Conservation (phyloP, 176 grass and related monocot genomes). For the Saccharum officinarum region DNA sequence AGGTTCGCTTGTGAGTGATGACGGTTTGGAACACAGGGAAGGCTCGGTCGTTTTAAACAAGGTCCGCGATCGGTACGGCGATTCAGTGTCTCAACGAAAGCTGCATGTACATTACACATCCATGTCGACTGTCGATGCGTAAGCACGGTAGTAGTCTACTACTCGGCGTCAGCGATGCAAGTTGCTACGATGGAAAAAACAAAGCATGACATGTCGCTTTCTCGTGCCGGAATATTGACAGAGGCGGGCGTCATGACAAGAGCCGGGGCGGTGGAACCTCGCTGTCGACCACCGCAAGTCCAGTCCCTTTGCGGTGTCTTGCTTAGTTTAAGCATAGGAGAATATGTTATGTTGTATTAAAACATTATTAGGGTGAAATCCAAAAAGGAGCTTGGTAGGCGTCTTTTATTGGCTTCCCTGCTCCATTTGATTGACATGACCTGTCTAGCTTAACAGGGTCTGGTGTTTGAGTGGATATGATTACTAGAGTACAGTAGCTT, state of each 20-base stretch:
- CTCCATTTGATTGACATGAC: too few species aligned
- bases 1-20: too few species aligned
- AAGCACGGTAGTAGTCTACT: too few species aligned
- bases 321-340: background rate
- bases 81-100: background rate
- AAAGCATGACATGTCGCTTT: background rate
- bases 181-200: background rate
- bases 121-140: background rate
- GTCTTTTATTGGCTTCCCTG: too few species aligned
- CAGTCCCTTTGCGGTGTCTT: constrained; percentile 4
- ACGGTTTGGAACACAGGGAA: too few species aligned
- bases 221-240: constrained; percentile 42
- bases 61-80: background rate
- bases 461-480: too few species aligned
- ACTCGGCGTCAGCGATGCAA: too few species aligned
- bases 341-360: background rate
- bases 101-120: background rate
- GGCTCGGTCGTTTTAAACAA: too few species aligned
- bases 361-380: background rate
- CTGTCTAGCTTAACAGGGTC: too few species aligned
- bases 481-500: too few species aligned
- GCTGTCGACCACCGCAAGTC: constrained; percentile 28
- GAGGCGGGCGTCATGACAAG: constrained; percentile 25
- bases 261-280: constrained; percentile 32
- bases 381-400: background rate